These are phyloP conservation scores for Magnusiomyces clavatus DNA, from an alignment of 1,139 yeast species.

Conservation along the genomic window DNA sequence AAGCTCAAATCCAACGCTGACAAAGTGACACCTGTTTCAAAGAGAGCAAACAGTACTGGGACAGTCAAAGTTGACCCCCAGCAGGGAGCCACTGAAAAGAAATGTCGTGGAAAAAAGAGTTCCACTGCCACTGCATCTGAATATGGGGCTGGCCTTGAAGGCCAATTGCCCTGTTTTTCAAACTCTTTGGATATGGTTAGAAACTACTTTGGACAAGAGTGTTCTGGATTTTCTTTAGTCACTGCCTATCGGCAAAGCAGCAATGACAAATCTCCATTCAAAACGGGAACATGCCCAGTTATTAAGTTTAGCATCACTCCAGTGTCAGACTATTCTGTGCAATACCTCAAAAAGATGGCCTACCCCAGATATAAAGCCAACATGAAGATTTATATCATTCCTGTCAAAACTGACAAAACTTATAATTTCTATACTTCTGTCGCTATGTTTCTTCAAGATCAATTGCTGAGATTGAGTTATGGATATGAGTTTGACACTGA, in stretches of 20 bases:
- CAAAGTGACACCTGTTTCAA: not conserved
- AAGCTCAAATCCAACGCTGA: conserved; percentile 3
- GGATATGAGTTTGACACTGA: conserved; percentile 5
- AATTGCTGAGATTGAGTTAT: not conserved
- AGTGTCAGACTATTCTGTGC: conserved; percentile 10
- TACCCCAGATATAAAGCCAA: conserved; percentile 15
- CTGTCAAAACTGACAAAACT: not conserved
- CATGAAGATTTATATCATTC: conserved; percentile 13
- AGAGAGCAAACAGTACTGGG: no score
- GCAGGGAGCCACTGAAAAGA: no score
- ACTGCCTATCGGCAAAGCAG: conserved; percentile 14
- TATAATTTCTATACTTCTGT: conserved; percentile 11
- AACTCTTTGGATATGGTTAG: conserved; percentile 11
- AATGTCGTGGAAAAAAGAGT: not conserved
- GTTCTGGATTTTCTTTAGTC: conserved; percentile 8
- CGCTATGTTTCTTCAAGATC: conserved; percentile 12
- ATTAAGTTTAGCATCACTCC: conserved; percentile 13
- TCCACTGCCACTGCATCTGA: not conserved
- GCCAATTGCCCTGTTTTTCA: conserved; percentile 5
- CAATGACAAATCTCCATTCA: conserved; percentile 7
- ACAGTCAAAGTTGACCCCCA: no score
- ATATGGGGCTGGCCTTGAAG: not conserved
- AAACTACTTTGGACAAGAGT: conserved; percentile 5
- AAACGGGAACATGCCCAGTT: conserved; percentile 15
- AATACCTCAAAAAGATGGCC: conserved; percentile 14